Evolutionary conservation across 148 eudicot genomes (phyloP).

Genomic region (Selenicereus undatus): DNA sequence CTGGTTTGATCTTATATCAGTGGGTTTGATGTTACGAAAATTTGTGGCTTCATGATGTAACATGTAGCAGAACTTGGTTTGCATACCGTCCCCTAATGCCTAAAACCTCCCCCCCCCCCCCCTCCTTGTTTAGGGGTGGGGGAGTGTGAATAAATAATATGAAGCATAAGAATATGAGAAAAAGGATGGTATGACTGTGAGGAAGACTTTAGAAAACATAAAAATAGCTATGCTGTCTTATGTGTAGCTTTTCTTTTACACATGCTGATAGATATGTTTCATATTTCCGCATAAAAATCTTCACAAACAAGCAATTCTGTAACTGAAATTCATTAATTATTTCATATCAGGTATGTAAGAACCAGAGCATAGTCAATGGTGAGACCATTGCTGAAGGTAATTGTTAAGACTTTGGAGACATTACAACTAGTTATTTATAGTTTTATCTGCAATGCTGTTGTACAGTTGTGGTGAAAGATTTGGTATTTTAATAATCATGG

Average conservation of each 20-base stretch:
- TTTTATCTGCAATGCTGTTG: not conserved
- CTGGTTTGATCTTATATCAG: not conserved
- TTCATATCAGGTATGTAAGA: conserved; percentile 37
- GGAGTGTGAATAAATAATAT: not conserved
- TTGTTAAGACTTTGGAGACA: conserved; percentile 1
- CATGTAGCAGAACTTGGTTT: not conserved
- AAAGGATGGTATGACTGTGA: not conserved
- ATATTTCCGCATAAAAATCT: not conserved
- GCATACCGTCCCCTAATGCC: not conserved
- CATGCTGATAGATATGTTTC: not conserved
- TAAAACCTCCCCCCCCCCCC: too few relatives aligned
- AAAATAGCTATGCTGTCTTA: not conserved
- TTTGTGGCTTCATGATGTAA: not conserved
- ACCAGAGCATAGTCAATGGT: conserved; percentile 31
- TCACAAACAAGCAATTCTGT: not conserved
- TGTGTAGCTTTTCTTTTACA: not conserved
- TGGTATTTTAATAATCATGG: not conserved
- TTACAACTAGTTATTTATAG: not conserved
- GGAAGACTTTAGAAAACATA: not conserved
- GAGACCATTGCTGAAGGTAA: conserved; percentile 52
- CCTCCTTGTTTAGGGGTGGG: too few relatives aligned
- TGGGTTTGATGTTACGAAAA: not conserved
- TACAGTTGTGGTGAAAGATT: too few relatives aligned
- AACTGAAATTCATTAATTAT: conserved; percentile 5
- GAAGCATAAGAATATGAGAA: not conserved